Percentiles rank a stretch among this genome's conserved stretches.
Evolutionary conservation across 495 filamentous ascomycete species (phyloP).

Genomic region (Hypoxylon intermedium): DNA sequence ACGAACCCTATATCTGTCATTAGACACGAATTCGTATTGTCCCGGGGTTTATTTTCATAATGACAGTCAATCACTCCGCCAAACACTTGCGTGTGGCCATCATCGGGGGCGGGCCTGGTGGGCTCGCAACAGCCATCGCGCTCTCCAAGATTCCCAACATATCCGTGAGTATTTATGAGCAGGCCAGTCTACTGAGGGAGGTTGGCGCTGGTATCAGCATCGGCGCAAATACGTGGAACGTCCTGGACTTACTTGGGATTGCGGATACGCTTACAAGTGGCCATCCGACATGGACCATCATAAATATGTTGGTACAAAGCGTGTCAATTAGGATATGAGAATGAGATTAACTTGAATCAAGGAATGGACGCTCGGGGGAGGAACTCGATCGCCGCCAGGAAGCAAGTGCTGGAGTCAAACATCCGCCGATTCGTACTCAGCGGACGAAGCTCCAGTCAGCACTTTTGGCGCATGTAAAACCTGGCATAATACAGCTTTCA

Average conservation of each 20-base stretch:
- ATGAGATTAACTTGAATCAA: constrained; percentile 19
- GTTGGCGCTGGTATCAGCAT: constrained; percentile 59
- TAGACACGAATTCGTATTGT: too few relatives aligned
- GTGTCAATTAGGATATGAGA: not conserved
- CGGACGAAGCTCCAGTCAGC: constrained; percentile 53
- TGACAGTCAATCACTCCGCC: constrained; percentile 26
- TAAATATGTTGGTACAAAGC: constrained; percentile 37
- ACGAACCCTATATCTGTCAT: too few relatives aligned
- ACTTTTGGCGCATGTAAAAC: constrained; percentile 46
- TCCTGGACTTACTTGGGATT: constrained; percentile 55
- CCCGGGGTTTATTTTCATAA: not conserved
- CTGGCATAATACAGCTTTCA: constrained; percentile 47
- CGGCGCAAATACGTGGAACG: constrained; percentile 51
- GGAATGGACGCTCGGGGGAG: constrained; percentile 46
- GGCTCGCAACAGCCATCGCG: constrained; percentile 58
- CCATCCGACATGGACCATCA: constrained; percentile 37
- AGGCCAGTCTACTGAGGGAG: constrained; percentile 54
- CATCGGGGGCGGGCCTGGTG: constrained; percentile 58
- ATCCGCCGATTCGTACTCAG: constrained; percentile 43
- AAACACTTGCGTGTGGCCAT: constrained; percentile 44
- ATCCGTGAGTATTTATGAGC: constrained; percentile 56
- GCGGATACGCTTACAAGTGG: constrained; percentile 47
- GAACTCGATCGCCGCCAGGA: constrained; percentile 35
- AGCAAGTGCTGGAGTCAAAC: constrained; percentile 10
- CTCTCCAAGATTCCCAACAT: constrained; percentile 55